Base-by-base conservation (phyloP, 441 rosid species). In the Pelargonium cotyledonis region DNA sequence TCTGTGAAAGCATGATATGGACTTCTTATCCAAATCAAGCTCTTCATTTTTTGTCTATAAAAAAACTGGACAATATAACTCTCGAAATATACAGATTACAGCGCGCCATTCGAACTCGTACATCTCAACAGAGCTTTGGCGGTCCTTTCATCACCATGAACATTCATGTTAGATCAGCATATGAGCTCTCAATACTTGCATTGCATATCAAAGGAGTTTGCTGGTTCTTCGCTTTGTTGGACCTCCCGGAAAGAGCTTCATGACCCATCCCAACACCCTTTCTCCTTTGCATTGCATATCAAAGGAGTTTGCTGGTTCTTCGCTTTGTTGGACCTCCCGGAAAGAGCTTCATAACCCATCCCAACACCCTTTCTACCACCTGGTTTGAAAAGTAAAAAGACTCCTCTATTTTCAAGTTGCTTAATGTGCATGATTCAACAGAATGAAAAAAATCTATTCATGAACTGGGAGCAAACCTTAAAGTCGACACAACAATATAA, bases 291-390 rank as follows among this genome's bases (percentile, higher is more conserved):
- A 35, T 35, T 35, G 38, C 57, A 51, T n/a, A 3, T 12, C 57
- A 51, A 51, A 6, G 19, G 18, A 14, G 18, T 85, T 90, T 95
- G 89, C 94, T 88, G 67, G 89, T 83, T 78, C 97, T 83, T 72
- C 94, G 81, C 79, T 80, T 88, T 12, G 96, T 72, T 3, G 96
- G 89, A 12, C 98, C 99, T 72, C 97, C 96, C 2, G 96, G 99
- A 71, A 94, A 94, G 72, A 91, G 89, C 81, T 87, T 91, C 96
- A 94, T 91, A 63, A 94, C 90, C 99, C 97, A 94, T 60, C 96
- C 99, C 75, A 94, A 81, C 49, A 94, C 97, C 79, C 97, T 90
- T 80, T 95, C 99, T 67, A 95, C 99, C 65, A 95, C 99, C 99
- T 95, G 62, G 65, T 35, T 57, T 35, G 60, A 76, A 26, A 35